Percentiles rank a stretch among this genome's conserved stretches.
Evolutionary conservation across 805 yeast genomes (phyloP).

Genomic region (Teunomyces tritomae): DNA sequence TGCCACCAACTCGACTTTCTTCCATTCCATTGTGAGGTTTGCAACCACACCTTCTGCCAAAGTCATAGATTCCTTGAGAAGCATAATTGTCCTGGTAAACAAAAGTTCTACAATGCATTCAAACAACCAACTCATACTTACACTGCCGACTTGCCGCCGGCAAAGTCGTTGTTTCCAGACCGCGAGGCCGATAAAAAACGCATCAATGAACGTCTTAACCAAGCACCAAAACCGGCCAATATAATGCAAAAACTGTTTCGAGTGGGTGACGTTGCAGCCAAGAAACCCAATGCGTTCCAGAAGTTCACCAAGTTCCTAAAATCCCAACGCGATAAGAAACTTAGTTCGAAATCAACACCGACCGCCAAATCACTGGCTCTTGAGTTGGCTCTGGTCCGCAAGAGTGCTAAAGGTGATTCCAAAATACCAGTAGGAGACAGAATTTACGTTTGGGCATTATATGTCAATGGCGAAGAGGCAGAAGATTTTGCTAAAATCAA

Average conservation of each 20-base stretch:
- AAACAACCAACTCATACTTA: slow-evolving; percentile 7
- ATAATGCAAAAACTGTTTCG: slow-evolving; percentile 21
- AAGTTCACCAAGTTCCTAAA: slow-evolving; percentile 27
- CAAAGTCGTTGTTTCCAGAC: slow-evolving; percentile 52
- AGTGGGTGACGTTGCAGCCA: slow-evolving; percentile 26
- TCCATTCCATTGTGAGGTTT: slow-evolving; percentile 54
- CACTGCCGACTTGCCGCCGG: slow-evolving; percentile 28
- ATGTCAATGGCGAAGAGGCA: slow-evolving; percentile 28
- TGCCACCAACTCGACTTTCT: slow-evolving; percentile 57
- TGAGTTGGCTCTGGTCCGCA: slow-evolving; percentile 40
- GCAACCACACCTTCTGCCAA: slow-evolving; percentile 46
- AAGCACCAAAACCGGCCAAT: slow-evolving; percentile 20
- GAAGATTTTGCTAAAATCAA: slow-evolving; percentile 26
- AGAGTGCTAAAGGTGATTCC: slow-evolving; percentile 51
- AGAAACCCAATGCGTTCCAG: slow-evolving; percentile 21
- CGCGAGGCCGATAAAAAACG: slow-evolving; percentile 39
- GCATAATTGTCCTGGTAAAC: slow-evolving; percentile 30
- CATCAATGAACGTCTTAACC: slow-evolving; percentile 24
- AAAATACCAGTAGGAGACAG: slow-evolving; percentile 44
- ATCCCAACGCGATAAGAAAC: slow-evolving; percentile 18
- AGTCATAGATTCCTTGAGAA: slow-evolving; percentile 42
- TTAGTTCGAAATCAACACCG: neutral
- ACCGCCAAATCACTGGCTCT: slow-evolving; percentile 11
- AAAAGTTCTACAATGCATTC: neutral
- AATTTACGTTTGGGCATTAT: slow-evolving; percentile 48